Conservation (phyloP, 352 stramenopile genomes). For the Pythium monospermum region DNA sequence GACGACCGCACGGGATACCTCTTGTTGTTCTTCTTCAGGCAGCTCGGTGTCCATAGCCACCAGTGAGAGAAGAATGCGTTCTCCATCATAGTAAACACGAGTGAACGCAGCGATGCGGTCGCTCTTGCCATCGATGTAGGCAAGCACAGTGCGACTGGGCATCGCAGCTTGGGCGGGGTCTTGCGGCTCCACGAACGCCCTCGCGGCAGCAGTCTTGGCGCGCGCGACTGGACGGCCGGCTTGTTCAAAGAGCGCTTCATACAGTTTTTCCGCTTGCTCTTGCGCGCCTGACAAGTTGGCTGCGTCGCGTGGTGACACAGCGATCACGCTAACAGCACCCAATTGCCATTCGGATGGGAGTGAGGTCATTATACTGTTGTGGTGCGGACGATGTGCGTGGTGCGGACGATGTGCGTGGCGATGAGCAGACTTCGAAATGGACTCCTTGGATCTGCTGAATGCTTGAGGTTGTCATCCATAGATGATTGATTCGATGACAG, state of each 20-base stretch:
- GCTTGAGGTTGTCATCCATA: too few species aligned
- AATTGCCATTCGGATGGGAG: too few species aligned
- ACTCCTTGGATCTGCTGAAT: too few species aligned
- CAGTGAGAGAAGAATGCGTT: not conserved
- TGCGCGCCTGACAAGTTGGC: too few species aligned
- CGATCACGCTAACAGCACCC: too few species aligned
- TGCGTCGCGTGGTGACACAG: too few species aligned
- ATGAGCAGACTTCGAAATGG: too few species aligned
- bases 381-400: too few species aligned
- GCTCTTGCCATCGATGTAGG: slow-evolving; percentile 9
- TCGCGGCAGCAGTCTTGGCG: not conserved
- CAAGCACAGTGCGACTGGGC: slow-evolving; percentile 5
- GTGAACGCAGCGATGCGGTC: slow-evolving; percentile 6
- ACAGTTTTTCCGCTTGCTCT: slow-evolving; percentile 8
- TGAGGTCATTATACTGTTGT: too few species aligned
- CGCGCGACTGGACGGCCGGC: not conserved
- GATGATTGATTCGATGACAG: too few species aligned
- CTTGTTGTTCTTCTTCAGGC: not conserved
- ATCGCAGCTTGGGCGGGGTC: not conserved
- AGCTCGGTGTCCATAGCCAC: not conserved
- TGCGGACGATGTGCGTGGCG: too few species aligned
- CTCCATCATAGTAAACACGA: slow-evolving; percentile 4
- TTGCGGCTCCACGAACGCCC: not conserved
- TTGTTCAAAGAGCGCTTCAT: slow-evolving; percentile 2
- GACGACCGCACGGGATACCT: slow-evolving; percentile 1